Base-by-base conservation (phyloP, 257 asterid species). In the Paraleonurus japonicus region DNA sequence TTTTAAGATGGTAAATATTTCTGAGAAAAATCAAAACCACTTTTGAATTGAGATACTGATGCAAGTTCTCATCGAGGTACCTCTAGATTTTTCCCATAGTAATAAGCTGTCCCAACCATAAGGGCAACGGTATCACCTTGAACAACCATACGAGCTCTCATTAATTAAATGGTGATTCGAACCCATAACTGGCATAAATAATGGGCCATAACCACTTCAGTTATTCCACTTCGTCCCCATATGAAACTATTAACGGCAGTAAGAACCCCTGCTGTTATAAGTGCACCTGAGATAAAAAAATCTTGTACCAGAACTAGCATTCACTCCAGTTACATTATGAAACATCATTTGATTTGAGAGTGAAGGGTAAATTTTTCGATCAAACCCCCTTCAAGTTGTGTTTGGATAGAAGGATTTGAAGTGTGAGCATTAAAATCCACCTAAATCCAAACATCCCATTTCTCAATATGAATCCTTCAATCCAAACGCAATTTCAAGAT, bases 121-220 rank as follows among this genome's bases (percentile, higher is more conserved):
- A 90, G 64, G 2, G 95, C 95, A 48, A 85, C 89, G 1, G 96
- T 88, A 61, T 89, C 96, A 73, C 96, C 96, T 81, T 90, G 95
- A 5, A 84, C 97, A 19, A 90, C 92, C 65, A 90, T 96, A 64
- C 92, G 93, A 75, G 96, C 95, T 66, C 92, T 80, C 96, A 90
- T 93, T 75, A 93, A 79, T 84, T n/a, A n/a, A n/a, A n/a, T n/a
- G n/a, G n/a, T n/a, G n/a, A n/a, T n/a, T n/a, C n/a, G n/a, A n/a
- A n/a, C n/a, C n/a, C n/a, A n/a, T n/a, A n/a, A n/a, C n/a, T n/a
- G n/a, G n/a, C n/a, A n/a, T n/a, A n/a, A n/a, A n/a, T n/a, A n/a
- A n/a, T n/a, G n/a, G n/a, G n/a, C n/a, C n/a, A n/a, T n/a, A n/a
- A n/a, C n/a, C n/a, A n/a, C n/a, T n/a, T n/a, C n/a, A n/a, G n/a